Conservation (phyloP, 2,329 filamentous ascomycete species). For the Pseudopyrenochaeta lycopersici region DNA sequence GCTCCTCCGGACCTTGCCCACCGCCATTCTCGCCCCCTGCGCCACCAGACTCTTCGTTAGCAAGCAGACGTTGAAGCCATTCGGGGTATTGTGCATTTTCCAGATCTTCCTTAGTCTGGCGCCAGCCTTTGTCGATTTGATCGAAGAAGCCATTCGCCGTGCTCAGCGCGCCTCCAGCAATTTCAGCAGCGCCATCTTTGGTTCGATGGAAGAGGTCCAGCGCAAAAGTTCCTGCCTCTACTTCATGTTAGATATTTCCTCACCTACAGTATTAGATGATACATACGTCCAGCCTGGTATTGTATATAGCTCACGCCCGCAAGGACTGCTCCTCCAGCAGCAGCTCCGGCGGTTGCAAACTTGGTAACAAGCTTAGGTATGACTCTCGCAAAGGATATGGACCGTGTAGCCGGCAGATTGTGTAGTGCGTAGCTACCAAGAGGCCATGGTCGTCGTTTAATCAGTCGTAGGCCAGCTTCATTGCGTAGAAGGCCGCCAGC, state of each 20-base stretch:
- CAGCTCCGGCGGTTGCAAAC: constrained; percentile 84
- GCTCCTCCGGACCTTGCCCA: constrained; percentile 54
- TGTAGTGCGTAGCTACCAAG: constrained; percentile 81
- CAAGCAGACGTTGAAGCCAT: constrained; percentile 80
- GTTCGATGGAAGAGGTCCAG: constrained; percentile 79
- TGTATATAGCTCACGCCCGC: constrained; percentile 91
- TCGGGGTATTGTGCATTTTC: constrained; percentile 74
- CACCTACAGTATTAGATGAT: neutral
- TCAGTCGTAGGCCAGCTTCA: constrained; percentile 43
- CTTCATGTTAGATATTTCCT: constrained; percentile 51
- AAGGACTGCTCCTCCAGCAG: constrained; percentile 89
- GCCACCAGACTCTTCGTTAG: constrained; percentile 49
- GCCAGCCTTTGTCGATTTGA: constrained; percentile 83
- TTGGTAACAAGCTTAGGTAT: constrained; percentile 92
- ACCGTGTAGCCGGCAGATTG: constrained; percentile 73
- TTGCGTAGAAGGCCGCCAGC: constrained; percentile 51
- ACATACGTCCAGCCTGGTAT: constrained; percentile 89
- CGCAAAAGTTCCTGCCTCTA: constrained; percentile 79
- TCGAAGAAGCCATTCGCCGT: constrained; percentile 78
- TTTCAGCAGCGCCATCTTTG: constrained; percentile 72
- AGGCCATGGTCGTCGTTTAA: constrained; percentile 73
- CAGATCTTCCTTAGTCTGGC: constrained; percentile 80
- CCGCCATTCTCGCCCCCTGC: constrained; percentile 49
- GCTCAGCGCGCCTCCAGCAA: constrained; percentile 75
- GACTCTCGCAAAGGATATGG: constrained; percentile 71